Percentiles rank a stretch among this genome's conserved stretches.
phyloP scores from a whole-genome alignment of 805 yeast genomes.

The Cyberlindnera mississippiensis region DNA sequence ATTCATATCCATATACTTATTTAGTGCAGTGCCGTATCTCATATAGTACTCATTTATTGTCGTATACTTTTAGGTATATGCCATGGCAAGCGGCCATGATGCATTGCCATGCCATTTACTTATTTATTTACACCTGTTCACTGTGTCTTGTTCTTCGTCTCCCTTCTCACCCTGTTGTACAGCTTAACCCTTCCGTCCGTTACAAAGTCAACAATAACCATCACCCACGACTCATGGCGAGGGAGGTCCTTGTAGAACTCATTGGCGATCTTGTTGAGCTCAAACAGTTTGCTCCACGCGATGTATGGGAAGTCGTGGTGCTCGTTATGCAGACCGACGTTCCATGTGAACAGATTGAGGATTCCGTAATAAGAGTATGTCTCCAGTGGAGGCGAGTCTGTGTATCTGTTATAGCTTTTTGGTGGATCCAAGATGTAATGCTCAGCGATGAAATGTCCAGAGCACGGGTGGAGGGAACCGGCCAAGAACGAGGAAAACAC shows the following conservation, averaged over 20 bases:
- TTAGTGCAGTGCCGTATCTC: too few relatives aligned
- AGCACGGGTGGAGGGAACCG: slow-evolving; percentile 89
- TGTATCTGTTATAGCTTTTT: slow-evolving; percentile 23
- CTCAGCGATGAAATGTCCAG: slow-evolving; percentile 96
- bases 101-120: too few relatives aligned
- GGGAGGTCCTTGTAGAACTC: slow-evolving; percentile 86
- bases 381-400: slow-evolving; percentile 59
- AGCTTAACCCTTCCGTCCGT: slow-evolving; percentile 62
- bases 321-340: slow-evolving; percentile 91
- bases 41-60: too few relatives aligned
- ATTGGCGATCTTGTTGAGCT: slow-evolving; percentile 58
- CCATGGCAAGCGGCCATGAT: too few relatives aligned
- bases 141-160: slow-evolving; percentile 16
- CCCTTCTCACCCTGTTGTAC: slow-evolving; percentile 80
- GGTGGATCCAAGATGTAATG: slow-evolving; percentile 74
- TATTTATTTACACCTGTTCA: neutral
- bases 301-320: slow-evolving; percentile 94
- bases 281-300: slow-evolving; percentile 81
- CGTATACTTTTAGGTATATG: too few relatives aligned
- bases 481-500: slow-evolving; percentile 78
- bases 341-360: slow-evolving; percentile 77
- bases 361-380: slow-evolving; percentile 87
- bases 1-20: too few relatives aligned
- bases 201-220: slow-evolving; percentile 69
- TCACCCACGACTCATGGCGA: slow-evolving; percentile 70